Conservation (phyloP, 1,284 basidiomycete species). For the Naganishia sp. region DNA sequence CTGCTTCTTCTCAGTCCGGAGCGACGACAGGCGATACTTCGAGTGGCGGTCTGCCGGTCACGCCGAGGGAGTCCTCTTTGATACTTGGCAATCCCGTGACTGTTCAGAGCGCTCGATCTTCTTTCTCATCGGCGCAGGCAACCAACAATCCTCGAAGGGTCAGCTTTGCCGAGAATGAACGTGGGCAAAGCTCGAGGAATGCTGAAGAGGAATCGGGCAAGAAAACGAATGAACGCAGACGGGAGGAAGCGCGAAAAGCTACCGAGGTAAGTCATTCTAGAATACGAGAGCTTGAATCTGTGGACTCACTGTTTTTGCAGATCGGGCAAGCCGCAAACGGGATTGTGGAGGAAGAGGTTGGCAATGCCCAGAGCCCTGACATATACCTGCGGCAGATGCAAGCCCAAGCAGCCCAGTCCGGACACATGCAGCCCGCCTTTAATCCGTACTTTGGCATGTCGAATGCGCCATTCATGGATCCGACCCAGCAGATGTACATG, state of each 20-base stretch:
- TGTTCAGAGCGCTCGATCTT: slow-evolving; percentile 3
- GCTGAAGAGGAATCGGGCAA: slow-evolving; percentile 15
- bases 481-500: slow-evolving; percentile 28
- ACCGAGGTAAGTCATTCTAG: slow-evolving; percentile 14
- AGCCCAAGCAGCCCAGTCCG: slow-evolving; percentile 21
- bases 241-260: slow-evolving; percentile 32
- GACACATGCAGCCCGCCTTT: slow-evolving; percentile 20
- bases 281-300: not conserved
- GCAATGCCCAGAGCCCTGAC: not conserved
- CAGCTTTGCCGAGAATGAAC: slow-evolving; percentile 29
- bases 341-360: slow-evolving; percentile 1
- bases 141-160: slow-evolving; percentile 18
- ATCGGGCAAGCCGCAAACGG: slow-evolving; percentile 24
- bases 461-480: slow-evolving; percentile 21
- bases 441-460: slow-evolving; percentile 29
- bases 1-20: slow-evolving; percentile 33
- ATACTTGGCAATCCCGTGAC: slow-evolving; percentile 2
- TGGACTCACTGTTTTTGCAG: not conserved
- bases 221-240: slow-evolving; percentile 29
- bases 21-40: slow-evolving; percentile 31
- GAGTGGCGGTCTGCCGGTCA: slow-evolving; percentile 29
- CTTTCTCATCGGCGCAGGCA: slow-evolving; percentile 2
- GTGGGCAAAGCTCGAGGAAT: not conserved
- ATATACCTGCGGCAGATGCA: slow-evolving; percentile 20
- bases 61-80: slow-evolving; percentile 24